Base-by-base conservation (phyloP, 257 asterid genomes). In the Paraleonurus japonicus region DNA sequence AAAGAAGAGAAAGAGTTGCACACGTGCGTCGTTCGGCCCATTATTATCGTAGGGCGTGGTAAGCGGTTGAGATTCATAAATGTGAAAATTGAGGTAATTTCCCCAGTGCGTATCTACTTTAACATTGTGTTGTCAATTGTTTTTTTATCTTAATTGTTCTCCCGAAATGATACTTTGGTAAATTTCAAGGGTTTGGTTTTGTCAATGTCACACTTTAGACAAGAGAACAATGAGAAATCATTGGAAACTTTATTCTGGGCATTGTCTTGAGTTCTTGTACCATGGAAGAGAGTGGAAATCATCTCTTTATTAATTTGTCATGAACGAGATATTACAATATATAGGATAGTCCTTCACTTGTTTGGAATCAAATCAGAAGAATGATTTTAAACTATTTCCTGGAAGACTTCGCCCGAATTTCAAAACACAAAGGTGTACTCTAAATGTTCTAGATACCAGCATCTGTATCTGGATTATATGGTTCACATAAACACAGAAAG, bases 31-130 rank as follows among this genome's bases (percentile, higher is more conserved):
- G 68, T 76, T 41, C 83, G 75, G 35, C 96, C 97, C 73, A 95
- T 95, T 72, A 87, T 95, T 78, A 79, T 92, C 74, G 79, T 95
- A 22, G 99, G 99, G 61, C 89, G 93, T 71, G 96, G 99, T 69
- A 95, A 95, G 82, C 88, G 83, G 80, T 74, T 95, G 89, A 86
- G 89, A 83, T 92, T 95, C 79, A 71, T 77, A 59, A 95, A 95
- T 87, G 95, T 95, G 78, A 95, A 88, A 83, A 77, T 95, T 77
- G 93, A 95, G 99, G 99, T 95, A 86, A 76, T 50, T 22, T 68
- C 65, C 69, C 82, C 23, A 41, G 75, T 69, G 78, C 58, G 27
- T 19, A 54, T 47, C 55, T 28, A 17, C 59, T 71, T 32, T 66
- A 39, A 73, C 37, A 37, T 55, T 28, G 15, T 35, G 3, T 76